phyloP scores from a whole-genome alignment of 805 yeast species.

The Zygosaccharomyces pseudorouxii region DNA sequence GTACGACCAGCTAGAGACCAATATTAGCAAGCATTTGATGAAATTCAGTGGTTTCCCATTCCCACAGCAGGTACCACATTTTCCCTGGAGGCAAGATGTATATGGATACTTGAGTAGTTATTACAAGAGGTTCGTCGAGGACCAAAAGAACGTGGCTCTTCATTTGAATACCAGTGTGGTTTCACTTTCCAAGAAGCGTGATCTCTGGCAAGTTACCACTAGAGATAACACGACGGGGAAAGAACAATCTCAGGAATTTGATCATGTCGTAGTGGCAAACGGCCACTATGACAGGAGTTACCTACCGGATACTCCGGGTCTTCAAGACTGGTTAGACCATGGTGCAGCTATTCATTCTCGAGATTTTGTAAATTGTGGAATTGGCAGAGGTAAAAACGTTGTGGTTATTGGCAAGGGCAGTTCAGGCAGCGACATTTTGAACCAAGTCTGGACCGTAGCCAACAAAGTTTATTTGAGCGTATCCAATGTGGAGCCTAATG shows the following conservation, averaged over 20 bases:
- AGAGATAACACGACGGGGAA: slow-evolving; percentile 8
- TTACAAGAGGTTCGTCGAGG: slow-evolving; percentile 32
- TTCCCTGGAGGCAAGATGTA: slow-evolving; percentile 60
- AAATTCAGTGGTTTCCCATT: slow-evolving; percentile 53
- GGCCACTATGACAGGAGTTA: slow-evolving; percentile 43
- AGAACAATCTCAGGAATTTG: slow-evolving; percentile 37
- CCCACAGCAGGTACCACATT: slow-evolving; percentile 43
- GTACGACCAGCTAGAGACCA: slow-evolving; percentile 65
- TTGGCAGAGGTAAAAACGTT: slow-evolving; percentile 35
- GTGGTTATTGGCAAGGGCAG: slow-evolving; percentile 41
- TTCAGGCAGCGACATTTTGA: slow-evolving; percentile 43
- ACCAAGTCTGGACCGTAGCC: slow-evolving; percentile 37
- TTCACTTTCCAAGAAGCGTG: slow-evolving; percentile 14
- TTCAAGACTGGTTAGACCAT: slow-evolving; percentile 35
- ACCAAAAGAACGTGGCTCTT: slow-evolving; percentile 28
- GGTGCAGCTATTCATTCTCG: slow-evolving; percentile 39
- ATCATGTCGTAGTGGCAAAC: slow-evolving; percentile 39
- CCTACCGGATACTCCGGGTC: slow-evolving; percentile 39
- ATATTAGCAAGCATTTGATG: slow-evolving; percentile 63
- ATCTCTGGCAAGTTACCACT: slow-evolving; percentile 17
- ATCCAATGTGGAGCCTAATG: slow-evolving; percentile 44
- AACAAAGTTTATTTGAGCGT: slow-evolving; percentile 46
- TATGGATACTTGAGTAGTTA: slow-evolving; percentile 56
- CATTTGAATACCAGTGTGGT: slow-evolving; percentile 26
- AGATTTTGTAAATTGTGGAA: slow-evolving; percentile 34